phyloP scores from a whole-genome alignment of 345 rosid species.

The Rhizophora apiculata region DNA sequence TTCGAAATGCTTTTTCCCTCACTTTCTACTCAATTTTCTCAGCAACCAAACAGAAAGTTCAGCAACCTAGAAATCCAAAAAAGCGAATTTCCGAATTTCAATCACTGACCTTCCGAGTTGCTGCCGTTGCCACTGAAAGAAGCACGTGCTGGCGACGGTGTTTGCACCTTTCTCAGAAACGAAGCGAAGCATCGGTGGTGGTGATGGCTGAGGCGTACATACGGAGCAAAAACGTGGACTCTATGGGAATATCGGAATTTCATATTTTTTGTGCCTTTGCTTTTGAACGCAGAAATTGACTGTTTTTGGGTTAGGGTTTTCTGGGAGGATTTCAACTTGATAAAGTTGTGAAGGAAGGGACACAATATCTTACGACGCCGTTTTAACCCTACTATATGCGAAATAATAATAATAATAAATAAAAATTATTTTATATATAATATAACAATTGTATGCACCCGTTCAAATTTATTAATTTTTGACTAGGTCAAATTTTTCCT shows the following conservation, averaged over 20 bases:
- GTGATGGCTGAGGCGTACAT: slow-evolving; percentile 25
- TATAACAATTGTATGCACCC: too few relatives aligned
- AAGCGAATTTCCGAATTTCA: background rate
- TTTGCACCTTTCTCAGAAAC: slow-evolving; percentile 42
- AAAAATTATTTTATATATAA: too few relatives aligned
- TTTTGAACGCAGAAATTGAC: background rate
- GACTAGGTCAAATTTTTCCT: too few relatives aligned
- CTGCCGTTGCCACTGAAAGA: slow-evolving; percentile 40
- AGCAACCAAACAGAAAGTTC: slow-evolving; percentile 3
- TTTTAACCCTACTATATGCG: too few relatives aligned
- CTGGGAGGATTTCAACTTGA: background rate
- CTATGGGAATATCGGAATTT: slow-evolving; percentile 25
- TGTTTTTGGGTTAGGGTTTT: background rate
- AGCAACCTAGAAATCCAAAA: too few relatives aligned
- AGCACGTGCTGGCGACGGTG: slow-evolving; percentile 39
- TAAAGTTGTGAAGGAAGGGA: background rate
- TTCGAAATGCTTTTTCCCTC: background rate
- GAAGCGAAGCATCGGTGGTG: slow-evolving; percentile 39
- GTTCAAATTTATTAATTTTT: too few relatives aligned
- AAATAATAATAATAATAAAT: too few relatives aligned
- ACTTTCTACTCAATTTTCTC: background rate
- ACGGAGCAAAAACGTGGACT: slow-evolving; percentile 29
- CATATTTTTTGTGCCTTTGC: background rate
- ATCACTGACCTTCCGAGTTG: slow-evolving; percentile 49
- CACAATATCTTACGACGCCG: too few relatives aligned